Conservation (phyloP, 306 rosid species). For the Cajanus cajan region DNA sequence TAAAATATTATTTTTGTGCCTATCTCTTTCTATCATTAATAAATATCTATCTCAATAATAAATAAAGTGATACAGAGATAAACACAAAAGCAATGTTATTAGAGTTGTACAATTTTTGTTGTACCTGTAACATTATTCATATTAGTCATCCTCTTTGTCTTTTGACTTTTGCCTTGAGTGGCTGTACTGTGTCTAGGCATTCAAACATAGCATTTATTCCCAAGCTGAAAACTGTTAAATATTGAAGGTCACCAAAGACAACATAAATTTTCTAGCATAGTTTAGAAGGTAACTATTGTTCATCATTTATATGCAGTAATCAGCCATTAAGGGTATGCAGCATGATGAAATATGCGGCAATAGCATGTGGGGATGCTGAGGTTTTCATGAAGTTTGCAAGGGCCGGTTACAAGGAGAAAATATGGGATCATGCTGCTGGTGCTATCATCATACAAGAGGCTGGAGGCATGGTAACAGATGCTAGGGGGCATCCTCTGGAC, state of each 20-base stretch:
- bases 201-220: background rate
- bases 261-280: background rate
- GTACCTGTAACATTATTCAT: too few relatives aligned
- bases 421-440: conserved; percentile 98
- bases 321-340: conserved; percentile 65
- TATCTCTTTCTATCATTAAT: too few relatives aligned
- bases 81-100: too few relatives aligned
- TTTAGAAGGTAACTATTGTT: background rate
- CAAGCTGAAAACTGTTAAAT: background rate
- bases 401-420: conserved; percentile 81
- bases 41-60: too few relatives aligned
- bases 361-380: conserved; percentile 96
- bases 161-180: background rate
- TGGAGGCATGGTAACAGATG: conserved; percentile 88
- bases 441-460: conserved; percentile 84
- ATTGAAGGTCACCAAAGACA: background rate
- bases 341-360: conserved; percentile 84
- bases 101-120: too few relatives aligned
- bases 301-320: conserved; percentile 53
- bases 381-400: conserved; percentile 90
- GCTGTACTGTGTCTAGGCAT: background rate
- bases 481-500: conserved; percentile 66
- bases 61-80: too few relatives aligned
- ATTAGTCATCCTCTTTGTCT: background rate
- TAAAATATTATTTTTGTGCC: too few relatives aligned